Percentiles rank a stretch among this genome's conserved stretches.
phyloP scores from a whole-genome alignment of 257 asterid species.

The Nicotiana obtusifolia region DNA sequence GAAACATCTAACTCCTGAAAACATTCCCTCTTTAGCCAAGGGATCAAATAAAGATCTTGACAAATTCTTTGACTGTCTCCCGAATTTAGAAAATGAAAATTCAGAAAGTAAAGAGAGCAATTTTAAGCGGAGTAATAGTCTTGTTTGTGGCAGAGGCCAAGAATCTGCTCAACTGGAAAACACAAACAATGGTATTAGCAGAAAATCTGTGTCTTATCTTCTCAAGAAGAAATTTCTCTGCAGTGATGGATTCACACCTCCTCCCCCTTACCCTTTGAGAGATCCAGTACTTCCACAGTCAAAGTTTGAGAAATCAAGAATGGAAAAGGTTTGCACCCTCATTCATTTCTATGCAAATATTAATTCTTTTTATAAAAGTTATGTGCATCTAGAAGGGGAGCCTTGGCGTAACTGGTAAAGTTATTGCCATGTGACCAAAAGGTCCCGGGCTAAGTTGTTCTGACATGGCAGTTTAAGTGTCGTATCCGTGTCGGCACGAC shows the following conservation, averaged over 20 bases:
- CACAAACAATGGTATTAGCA: conserved; percentile 29
- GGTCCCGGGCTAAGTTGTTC: too few species aligned
- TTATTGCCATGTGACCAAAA: too few species aligned
- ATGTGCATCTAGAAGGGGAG: too few species aligned
- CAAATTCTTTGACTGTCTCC: conserved; percentile 29
- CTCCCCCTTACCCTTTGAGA: conserved; percentile 28
- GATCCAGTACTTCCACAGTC: conserved; percentile 43
- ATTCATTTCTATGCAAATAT: not conserved
- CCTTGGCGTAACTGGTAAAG: too few species aligned
- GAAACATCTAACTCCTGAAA: conserved; percentile 17
- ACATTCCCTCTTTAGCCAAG: conserved; percentile 6
- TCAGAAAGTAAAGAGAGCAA: conserved; percentile 8
- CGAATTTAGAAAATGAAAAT: conserved; percentile 17
- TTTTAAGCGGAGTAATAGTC: conserved; percentile 19
- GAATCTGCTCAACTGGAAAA: conserved; percentile 20
- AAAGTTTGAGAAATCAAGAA: conserved; percentile 43
- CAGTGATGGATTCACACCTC: conserved; percentile 31
- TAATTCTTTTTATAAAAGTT: too few species aligned
- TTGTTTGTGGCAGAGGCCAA: conserved; percentile 25
- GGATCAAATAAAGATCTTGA: conserved; percentile 32
- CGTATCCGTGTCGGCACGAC: too few species aligned
- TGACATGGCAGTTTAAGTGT: too few species aligned
- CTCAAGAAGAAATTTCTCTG: conserved; percentile 53
- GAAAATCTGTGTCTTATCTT: conserved; percentile 46
- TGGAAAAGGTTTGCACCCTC: conserved; percentile 52